Conservation (phyloP, 352 stramenopile species). For the Phytophthora megakarya region DNA sequence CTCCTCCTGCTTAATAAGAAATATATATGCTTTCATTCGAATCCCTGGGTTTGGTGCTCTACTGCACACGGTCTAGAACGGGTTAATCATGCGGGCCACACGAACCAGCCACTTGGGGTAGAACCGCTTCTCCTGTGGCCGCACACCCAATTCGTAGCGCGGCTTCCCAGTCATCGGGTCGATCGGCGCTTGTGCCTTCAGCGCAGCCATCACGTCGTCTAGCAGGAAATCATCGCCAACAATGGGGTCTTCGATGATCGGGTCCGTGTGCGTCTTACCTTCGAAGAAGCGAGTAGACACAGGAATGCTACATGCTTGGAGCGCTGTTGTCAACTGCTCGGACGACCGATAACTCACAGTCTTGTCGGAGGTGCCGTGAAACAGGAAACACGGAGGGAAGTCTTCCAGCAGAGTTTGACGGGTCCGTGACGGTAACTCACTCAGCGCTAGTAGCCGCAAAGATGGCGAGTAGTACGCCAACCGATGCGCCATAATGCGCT, state of each 20-base stretch:
- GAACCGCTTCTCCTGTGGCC: constrained; percentile 45
- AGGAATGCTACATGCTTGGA: constrained; percentile 46
- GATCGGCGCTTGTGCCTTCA: constrained; percentile 47
- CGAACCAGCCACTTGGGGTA: constrained; percentile 59
- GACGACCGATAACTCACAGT: constrained; percentile 65
- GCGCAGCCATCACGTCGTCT: constrained; percentile 53
- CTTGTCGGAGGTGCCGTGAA: constrained; percentile 71
- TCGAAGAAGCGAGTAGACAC: constrained; percentile 77
- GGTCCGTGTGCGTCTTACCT: constrained; percentile 91
- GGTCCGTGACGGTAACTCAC: constrained; percentile 36
- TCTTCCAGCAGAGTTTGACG: constrained; percentile 34
- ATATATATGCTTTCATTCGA: constrained; percentile 33
- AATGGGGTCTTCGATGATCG: constrained; percentile 91
- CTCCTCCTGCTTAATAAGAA: constrained; percentile 19
- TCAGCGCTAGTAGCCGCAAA: constrained; percentile 50
- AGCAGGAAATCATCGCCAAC: constrained; percentile 67
- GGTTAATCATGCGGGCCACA: constrained; percentile 57
- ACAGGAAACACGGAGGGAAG: constrained; percentile 63
- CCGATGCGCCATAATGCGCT: constrained; percentile 82
- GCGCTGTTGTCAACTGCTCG: constrained; percentile 54
- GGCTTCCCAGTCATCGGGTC: constrained; percentile 39
- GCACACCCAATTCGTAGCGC: constrained; percentile 40
- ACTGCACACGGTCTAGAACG: constrained; percentile 49
- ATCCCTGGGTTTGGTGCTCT: constrained; percentile 16
- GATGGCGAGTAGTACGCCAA: constrained; percentile 63